Evolutionary conservation across 768 basidiomycete species (phyloP), one percentile per base, ranked within the genome.

Genomic region (Crucibulum laeve): DNA sequence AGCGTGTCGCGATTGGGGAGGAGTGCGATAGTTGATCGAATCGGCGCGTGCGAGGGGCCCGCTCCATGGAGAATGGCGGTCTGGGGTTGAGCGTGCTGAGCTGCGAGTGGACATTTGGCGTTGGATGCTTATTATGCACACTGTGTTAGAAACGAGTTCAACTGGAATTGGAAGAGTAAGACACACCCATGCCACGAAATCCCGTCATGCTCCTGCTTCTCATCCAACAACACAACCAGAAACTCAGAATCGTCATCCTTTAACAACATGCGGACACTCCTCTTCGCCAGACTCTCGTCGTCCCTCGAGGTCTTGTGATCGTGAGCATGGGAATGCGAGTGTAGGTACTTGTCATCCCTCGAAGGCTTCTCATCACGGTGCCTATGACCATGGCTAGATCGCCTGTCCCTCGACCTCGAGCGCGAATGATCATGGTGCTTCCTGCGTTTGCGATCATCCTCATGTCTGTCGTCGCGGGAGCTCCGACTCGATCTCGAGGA

Each of bases 171-270:
- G 24, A 32, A 26, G 26, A 40, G 32, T 41, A 22, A 24, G 17
- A 56, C 67, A 33, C 50, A 74, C 71, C 70, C 69, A 52, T 74
- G 71, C 71, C 71, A 74, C 17, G 69, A 64, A 33, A 56, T 50
- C 17, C 47, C 44, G 38, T 64, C 61, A 24, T 56, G 59, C 32
- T 65, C 63, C 2, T 61, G 51, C 37, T 51, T 58, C 35, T 65
- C 63, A 32, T 69, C 68, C 38, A 72, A 52, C 25, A 71, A 48
- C n/a, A 69, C 61, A 30, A 72, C 62, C 13, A 68, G 47, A 48
- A 69, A 68, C 44, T 68, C 60, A 2, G 54, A 25, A 11, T 47
- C 24, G 15, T 57, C 38, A 49, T 52, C 45, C 41, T 51, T n/a
- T n/a, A n/a, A n/a, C n/a, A n/a, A n/a, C 46, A 23, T 41, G 11